phyloP scores from a whole-genome alignment of 169 alveolate species.

The Plasmodium coatneyi region DNA sequence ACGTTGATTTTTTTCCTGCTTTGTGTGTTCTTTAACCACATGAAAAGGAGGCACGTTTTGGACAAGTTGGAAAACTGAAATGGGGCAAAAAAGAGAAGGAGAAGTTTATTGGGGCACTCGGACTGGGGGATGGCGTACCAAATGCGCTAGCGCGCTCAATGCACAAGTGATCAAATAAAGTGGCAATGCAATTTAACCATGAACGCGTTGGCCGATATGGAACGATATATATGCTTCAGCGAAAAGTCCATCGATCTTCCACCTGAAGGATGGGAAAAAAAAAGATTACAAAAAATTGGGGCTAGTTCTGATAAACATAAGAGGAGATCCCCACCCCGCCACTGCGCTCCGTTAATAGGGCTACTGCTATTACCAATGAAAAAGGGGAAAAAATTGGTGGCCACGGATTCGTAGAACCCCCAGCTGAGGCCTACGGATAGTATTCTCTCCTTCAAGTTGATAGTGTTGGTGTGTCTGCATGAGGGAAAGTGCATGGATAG shows the following conservation, averaged over 20 bases:
- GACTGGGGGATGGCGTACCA: not conserved
- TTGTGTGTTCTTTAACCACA: constrained; percentile 29
- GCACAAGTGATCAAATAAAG: not conserved
- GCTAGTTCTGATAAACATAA: not conserved
- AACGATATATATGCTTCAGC: constrained; percentile 49
- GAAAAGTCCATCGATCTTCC: constrained; percentile 68
- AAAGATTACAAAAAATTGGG: not conserved
- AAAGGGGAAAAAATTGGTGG: constrained; percentile 67
- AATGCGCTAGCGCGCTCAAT: not conserved
- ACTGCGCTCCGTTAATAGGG: not conserved
- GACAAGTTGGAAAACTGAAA: constrained; percentile 32
- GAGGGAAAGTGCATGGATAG: not conserved
- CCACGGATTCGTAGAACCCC: constrained; percentile 68
- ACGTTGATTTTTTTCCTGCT: constrained; percentile 27
- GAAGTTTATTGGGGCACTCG: not conserved
- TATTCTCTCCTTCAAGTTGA: constrained; percentile 50
- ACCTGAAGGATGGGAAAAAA: not conserved
- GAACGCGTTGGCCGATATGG: constrained; percentile 70
- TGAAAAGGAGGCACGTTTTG: constrained; percentile 35
- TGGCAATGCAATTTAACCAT: not conserved
- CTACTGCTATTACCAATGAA: constrained; percentile 18
- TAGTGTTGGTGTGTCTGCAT: constrained; percentile 34
- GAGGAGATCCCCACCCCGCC: not conserved
- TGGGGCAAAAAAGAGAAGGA: not conserved
- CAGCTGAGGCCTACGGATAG: constrained; percentile 68